These are phyloP conservation scores for Amaranthus tricolor DNA, from an alignment of 179 eudicot species.

Conservation along the genomic window DNA sequence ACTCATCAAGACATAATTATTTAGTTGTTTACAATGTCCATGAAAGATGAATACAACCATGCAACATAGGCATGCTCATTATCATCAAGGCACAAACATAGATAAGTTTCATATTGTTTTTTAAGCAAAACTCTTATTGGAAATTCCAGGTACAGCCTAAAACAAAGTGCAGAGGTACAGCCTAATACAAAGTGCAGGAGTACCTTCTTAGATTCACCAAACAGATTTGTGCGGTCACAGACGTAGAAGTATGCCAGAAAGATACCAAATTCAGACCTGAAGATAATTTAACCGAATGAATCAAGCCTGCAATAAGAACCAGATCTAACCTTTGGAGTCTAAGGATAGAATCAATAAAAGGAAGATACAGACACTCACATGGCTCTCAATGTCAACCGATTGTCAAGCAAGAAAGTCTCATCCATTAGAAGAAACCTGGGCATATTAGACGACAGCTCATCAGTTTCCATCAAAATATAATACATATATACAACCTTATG, in stretches of 20 bases:
- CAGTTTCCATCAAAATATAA: background rate
- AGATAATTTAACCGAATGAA: conserved; percentile 11
- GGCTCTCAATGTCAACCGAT: conserved; percentile 40
- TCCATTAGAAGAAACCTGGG: conserved; percentile 43
- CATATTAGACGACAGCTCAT: conserved; percentile 1
- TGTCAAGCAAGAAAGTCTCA: conserved; percentile 43
- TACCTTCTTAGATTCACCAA: conserved; percentile 48
- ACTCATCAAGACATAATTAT: background rate
- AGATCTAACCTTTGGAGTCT: background rate
- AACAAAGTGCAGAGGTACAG: conserved; percentile 10
- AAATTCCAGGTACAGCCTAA: conserved; percentile 2
- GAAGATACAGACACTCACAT: conserved; percentile 35
- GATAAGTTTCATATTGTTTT: conserved; percentile 2
- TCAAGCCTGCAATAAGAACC: conserved; percentile 2
- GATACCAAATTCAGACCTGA: conserved; percentile 45
- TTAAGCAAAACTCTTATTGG: background rate
- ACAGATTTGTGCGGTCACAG: conserved; percentile 43
- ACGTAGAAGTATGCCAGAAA: conserved; percentile 38
- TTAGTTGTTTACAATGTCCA: background rate
- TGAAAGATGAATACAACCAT: background rate
- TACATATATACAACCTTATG: background rate
- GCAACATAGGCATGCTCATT: background rate
- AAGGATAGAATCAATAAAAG: background rate
- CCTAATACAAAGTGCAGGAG: conserved; percentile 4
- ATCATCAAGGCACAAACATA: background rate